A percentile compares a stretch with the other conserved stretches of the same genome.
Evolutionary conservation across 495 filamentous ascomycete genomes (phyloP).

Genomic region (Annulohypoxylon maeteangense): DNA sequence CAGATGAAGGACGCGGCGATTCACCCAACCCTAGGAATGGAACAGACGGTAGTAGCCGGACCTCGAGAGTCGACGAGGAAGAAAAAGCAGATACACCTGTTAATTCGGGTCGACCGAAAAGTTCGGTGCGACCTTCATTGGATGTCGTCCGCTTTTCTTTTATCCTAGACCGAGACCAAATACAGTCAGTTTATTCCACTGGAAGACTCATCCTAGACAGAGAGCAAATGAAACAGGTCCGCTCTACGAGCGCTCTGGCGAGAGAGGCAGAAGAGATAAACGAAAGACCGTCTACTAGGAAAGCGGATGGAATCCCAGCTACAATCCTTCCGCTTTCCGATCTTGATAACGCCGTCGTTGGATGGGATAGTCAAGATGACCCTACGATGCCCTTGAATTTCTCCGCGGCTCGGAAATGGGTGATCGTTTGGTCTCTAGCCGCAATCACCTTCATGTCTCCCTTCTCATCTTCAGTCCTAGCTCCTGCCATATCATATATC

Average conservation of each 20-base stretch:
- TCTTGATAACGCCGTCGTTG: conserved; percentile 60
- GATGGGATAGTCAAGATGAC: conserved; percentile 72
- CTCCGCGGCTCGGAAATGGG: conserved; percentile 69
- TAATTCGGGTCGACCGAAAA: background rate
- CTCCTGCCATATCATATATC: conserved; percentile 66
- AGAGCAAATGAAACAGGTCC: conserved; percentile 34
- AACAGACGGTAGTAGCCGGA: conserved; percentile 22
- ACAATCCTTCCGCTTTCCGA: conserved; percentile 54
- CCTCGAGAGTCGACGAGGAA: conserved; percentile 25
- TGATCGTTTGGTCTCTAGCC: conserved; percentile 64
- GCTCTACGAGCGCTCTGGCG: conserved; percentile 27
- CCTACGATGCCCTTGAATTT: conserved; percentile 80
- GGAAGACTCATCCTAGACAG: conserved; percentile 32
- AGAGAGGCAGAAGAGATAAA: conserved; percentile 1
- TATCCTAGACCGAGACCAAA: conserved; percentile 35
- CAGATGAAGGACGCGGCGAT: background rate
- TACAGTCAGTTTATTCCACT: conserved; percentile 35
- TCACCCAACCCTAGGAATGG: background rate
- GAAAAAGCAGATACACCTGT: conserved; percentile 20
- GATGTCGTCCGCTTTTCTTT: conserved; percentile 35
- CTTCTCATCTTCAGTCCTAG: conserved; percentile 73
- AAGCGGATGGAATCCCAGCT: conserved; percentile 36
- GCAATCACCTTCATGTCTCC: conserved; percentile 70
- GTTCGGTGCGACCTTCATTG: conserved; percentile 23
- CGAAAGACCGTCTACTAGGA: conserved; percentile 20